Conservation (phyloP, 225 moss, liverwort and hornwort genomes). For the Climacium dendroides region DNA sequence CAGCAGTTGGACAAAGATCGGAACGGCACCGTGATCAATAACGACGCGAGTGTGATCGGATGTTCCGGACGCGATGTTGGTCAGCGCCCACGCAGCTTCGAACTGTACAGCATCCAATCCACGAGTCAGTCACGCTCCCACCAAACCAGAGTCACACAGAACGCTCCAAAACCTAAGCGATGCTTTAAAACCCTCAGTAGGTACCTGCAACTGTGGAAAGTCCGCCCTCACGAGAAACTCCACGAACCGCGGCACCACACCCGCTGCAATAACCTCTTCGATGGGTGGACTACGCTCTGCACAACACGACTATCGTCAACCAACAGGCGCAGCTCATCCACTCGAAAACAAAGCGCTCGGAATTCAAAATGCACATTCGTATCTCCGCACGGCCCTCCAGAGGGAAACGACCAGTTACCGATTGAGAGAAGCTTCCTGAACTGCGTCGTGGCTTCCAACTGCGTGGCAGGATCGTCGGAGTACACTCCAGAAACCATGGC, state of each 20-base stretch:
- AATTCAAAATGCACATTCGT: not conserved
- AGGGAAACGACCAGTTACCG: conserved; percentile 8
- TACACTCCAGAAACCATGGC: conserved; percentile 93
- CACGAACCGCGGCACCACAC: conserved; percentile 93
- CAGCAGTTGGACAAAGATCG: conserved; percentile 87
- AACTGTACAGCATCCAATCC: conserved; percentile 27
- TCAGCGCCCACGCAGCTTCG: conserved; percentile 95
- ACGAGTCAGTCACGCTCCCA: not conserved
- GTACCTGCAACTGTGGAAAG: conserved; percentile 82
- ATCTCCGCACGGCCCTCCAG: too few species aligned
- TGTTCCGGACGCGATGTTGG: conserved; percentile 94
- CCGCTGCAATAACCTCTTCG: conserved; percentile 91
- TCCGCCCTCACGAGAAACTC: conserved; percentile 77
- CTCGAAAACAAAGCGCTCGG: not conserved
- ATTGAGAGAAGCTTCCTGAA: conserved; percentile 90
- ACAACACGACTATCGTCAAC: not conserved
- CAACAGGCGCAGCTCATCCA: too few species aligned
- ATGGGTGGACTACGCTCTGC: conserved; percentile 94
- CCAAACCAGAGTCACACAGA: not conserved
- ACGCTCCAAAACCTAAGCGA: not conserved
- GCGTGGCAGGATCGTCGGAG: conserved; percentile 74
- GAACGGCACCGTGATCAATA: conserved; percentile 88
- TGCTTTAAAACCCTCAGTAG: not conserved
- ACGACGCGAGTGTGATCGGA: conserved; percentile 95
- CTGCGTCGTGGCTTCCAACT: conserved; percentile 88